phyloP scores from a whole-genome alignment of 2,329 filamentous ascomycete species.

The Camillea tinctor region DNA sequence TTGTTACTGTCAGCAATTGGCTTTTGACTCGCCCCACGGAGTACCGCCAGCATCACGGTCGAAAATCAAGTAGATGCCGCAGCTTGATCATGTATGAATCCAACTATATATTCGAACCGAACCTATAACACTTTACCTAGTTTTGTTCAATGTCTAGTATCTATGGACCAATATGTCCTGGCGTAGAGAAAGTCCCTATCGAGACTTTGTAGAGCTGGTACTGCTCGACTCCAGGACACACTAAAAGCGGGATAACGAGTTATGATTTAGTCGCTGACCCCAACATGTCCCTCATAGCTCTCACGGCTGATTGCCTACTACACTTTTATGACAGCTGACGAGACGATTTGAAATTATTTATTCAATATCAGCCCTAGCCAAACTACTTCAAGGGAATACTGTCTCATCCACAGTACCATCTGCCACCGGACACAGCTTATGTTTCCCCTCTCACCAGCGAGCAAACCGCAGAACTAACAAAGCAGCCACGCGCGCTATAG shows the following conservation, averaged over 20 bases:
- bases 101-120: too few species aligned
- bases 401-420: background rate
- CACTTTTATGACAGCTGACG: background rate
- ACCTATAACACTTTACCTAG: too few species aligned
- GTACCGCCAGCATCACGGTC: too few species aligned
- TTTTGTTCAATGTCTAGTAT: background rate
- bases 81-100: too few species aligned
- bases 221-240: background rate
- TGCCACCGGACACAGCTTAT: background rate
- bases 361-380: background rate
- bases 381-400: background rate
- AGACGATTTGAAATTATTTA: background rate
- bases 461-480: background rate
- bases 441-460: background rate
- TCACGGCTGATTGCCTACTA: background rate
- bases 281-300: background rate
- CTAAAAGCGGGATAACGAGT: background rate
- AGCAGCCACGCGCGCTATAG: background rate
- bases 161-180: background rate
- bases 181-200: background rate
- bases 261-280: background rate
- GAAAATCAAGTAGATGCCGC: too few species aligned
- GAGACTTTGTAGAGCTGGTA: background rate
- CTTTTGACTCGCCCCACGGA: too few species aligned
- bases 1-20: too few species aligned